A percentile compares a stretch with the other conserved stretches of the same genome.
These are phyloP conservation scores for Stentor roeselii DNA, from an alignment of 73 alveolate species.

Conservation along the genomic window DNA sequence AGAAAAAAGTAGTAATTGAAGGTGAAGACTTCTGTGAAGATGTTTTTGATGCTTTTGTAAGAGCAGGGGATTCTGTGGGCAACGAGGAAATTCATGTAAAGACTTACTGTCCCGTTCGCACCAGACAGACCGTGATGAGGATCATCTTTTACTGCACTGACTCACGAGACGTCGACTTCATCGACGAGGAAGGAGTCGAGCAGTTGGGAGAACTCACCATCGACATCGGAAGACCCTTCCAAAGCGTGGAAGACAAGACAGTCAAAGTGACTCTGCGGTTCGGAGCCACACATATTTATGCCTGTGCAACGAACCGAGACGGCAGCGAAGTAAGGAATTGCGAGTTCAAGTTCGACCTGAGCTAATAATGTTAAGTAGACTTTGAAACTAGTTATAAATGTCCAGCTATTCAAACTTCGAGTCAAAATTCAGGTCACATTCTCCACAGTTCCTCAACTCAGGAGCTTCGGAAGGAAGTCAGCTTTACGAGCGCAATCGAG, in stretches of 20 bases:
- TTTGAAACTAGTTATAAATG: too few relatives aligned
- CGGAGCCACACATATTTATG: conserved; percentile 91
- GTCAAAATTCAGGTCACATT: too few relatives aligned
- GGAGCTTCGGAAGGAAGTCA: background rate
- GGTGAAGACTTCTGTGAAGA: conserved; percentile 98
- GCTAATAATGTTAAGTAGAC: too few relatives aligned
- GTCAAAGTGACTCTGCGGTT: conserved; percentile 91
- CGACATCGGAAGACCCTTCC: conserved; percentile 92
- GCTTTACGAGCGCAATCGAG: background rate
- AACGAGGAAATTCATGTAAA: conserved; percentile 92
- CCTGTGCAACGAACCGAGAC: conserved; percentile 90
- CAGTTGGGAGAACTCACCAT: conserved; percentile 93
- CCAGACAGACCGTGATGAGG: conserved; percentile 94
- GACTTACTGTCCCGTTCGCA: conserved; percentile 95
- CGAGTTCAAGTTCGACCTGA: conserved; percentile 93
- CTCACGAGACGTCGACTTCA: conserved; percentile 80
- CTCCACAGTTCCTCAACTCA: too few relatives aligned
- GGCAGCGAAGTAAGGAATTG: conserved; percentile 93
- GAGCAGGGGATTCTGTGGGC: conserved; percentile 90
- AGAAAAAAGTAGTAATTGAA: conserved; percentile 91
- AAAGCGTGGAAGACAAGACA: conserved; percentile 92
- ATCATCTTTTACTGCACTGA: conserved; percentile 92
- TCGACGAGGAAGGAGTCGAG: conserved; percentile 87
- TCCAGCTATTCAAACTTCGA: too few relatives aligned
- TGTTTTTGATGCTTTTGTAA: conserved; percentile 95